Evolutionary conservation across 805 yeast species (phyloP), one percentile per base, ranked within the genome.

Genomic region (Pichia sporocuriosa): DNA sequence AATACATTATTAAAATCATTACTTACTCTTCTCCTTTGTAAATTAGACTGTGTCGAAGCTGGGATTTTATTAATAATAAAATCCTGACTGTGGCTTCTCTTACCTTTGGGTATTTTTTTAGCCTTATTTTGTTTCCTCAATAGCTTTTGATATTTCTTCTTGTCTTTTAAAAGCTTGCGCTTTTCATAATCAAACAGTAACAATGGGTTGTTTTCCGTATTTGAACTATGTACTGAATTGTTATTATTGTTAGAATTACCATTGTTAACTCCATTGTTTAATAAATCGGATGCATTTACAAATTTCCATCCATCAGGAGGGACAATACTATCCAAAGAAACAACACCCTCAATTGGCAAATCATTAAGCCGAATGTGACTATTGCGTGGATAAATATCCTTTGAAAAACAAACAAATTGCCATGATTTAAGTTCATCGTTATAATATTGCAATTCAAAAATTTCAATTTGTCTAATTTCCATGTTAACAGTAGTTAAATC

Each of bases 271-370:
- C 20, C 6, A 12, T 25, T n/a, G 4, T 39, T 22, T 5, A 33
- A 11, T 24, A 39, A 30, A 22, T 39, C 42, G 2, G 37, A 26
- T 4, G 26, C 17, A 40, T 48, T 39, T 2, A 49, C 37, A 43
- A 77, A 83, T 40, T 62, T 67, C 84, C 85, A 82, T 36, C 73
- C 73, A 26, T 51, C 49, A 1, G 89, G 89, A 4, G 86, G 77
- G 38, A 64, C 61, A 16, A 83, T 66, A 19, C 63, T 63, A 6
- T 62, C 61, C 24, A 74, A 47, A 4, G 51, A 35, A 23, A 47
- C 33, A 3, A 61, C 45, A 1, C 68, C 66, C 11, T 42, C 45
- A 5, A 62, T 43, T 4, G 63, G 56, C 6, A 54, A 16, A 17
- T 46, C 45, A 28, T 59, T 55, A 32, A 65, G 53, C 39, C 76